phyloP scores from a whole-genome alignment of 2,329 filamentous ascomycete genomes.

The Onygenales sp. region DNA sequence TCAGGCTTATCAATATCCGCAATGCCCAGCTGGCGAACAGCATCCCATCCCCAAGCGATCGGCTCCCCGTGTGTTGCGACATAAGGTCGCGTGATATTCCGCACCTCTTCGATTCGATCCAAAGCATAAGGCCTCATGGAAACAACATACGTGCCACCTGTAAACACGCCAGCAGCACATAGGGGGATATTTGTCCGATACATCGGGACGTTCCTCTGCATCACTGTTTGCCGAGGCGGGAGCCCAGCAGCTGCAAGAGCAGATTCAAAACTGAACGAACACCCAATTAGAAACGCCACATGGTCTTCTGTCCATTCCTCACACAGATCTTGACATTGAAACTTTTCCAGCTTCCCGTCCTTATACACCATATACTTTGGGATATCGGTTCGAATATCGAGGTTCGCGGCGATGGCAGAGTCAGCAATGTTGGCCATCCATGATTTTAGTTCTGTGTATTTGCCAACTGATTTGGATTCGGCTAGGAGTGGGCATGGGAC shows the following conservation, averaged over 20 bases:
- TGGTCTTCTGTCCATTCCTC: constrained; percentile 49
- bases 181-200: constrained; percentile 50
- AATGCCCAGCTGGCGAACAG: constrained; percentile 44
- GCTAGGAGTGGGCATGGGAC: constrained; percentile 54
- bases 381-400: constrained; percentile 50
- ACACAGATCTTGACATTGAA: constrained; percentile 35
- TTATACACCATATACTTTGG: constrained; percentile 52
- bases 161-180: constrained; percentile 50
- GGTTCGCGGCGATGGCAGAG: constrained; percentile 27
- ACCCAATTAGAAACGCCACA: constrained; percentile 55
- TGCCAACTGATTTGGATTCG: constrained; percentile 39
- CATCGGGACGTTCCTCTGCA: constrained; percentile 49
- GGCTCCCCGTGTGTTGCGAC: constrained; percentile 54
- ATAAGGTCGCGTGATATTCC: constrained; percentile 47
- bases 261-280: constrained; percentile 54
- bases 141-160: constrained; percentile 46
- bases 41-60: constrained; percentile 56
- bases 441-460: constrained; percentile 32
- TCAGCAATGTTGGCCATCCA: constrained; percentile 22
- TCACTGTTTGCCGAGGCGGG: constrained; percentile 40
- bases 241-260: constrained; percentile 45
- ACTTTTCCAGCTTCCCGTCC: constrained; percentile 34
- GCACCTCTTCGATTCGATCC: constrained; percentile 42
- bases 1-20: constrained; percentile 43
- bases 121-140: constrained; percentile 53